These are phyloP conservation scores for Arctium lappa DNA, from an alignment of 129 eudicot genomes.

Conservation along the genomic window DNA sequence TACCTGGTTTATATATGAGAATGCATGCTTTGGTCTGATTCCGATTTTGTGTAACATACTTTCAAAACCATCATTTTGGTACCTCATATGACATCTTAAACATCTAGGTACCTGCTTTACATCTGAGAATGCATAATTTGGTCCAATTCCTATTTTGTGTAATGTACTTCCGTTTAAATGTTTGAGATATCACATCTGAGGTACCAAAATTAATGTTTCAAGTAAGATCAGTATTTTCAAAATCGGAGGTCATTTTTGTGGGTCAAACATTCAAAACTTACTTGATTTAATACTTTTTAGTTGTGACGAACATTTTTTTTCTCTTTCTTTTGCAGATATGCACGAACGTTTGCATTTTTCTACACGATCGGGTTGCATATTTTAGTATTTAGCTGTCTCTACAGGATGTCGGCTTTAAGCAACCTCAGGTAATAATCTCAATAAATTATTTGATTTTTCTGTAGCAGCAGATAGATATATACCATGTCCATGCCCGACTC, in stretches of 20 bases:
- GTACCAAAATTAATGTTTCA: background rate
- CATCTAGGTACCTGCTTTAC: too few relatives aligned
- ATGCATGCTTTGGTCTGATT: background rate
- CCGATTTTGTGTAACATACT: too few relatives aligned
- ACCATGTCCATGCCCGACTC: background rate
- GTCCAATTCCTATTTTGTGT: too few relatives aligned
- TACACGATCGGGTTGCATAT: slow-evolving; percentile 96
- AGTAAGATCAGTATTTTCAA: background rate
- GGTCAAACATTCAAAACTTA: background rate
- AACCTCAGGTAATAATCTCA: slow-evolving; percentile 64
- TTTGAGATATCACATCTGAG: background rate
- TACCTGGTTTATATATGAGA: background rate
- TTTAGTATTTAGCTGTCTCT: slow-evolving; percentile 93
- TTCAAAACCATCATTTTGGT: too few relatives aligned
- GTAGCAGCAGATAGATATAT: background rate
- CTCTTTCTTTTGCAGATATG: slow-evolving; percentile 54
- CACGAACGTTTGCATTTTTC: slow-evolving; percentile 92
- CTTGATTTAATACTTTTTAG: background rate
- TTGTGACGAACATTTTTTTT: background rate
- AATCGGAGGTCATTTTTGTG: background rate
- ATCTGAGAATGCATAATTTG: too few relatives aligned
- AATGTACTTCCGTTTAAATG: too few relatives aligned
- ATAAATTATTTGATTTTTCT: background rate
- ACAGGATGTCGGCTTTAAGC: slow-evolving; percentile 95
- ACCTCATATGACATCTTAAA: too few relatives aligned